Base-by-base conservation (phyloP, 140 eudicot species). In the Stevia rebaudiana region DNA sequence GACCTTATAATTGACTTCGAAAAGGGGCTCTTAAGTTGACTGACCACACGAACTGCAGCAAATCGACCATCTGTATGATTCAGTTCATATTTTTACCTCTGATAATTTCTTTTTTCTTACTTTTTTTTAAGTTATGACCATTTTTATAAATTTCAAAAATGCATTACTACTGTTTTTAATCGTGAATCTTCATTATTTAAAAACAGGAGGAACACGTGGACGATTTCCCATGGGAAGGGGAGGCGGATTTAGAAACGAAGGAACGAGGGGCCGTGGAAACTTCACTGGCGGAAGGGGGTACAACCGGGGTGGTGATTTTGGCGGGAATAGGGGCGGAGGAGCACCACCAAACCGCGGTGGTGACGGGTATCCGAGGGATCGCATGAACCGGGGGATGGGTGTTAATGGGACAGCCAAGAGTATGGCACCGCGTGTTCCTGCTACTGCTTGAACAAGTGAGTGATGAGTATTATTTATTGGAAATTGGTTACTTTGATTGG, bases 241-340 rank as follows among this genome's bases (percentile, higher is more conserved):
- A 0, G 94, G 86, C 8, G 95, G 94, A 22, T 87, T 74, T 67
- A 77, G 94, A 69, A 79, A 76, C 18, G 98, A 87, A 30, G 95
- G 97, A n/a, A 58, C 43, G 50, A 70, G 95, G 70, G 79, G 69
- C 6, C 96, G 96, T 61, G 96, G 89, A 59, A 75, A 61, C 78
- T 86, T 75, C 55, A 76, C 74, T 8, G 79, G 78, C 8, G 84
- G 88, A 42, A 72, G 89, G 48, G 81, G 82, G 9, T 80, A 74
- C 49, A 68, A 76, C 11, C 85, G 85, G 4, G 81, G 80, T 11
- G 92, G 88, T 55, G 97, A 82, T 35, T 80, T 61, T 51, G 70
- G 78, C 3, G 76, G 84, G 82, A 71, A 37, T 17, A 79, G 75
- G 8, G 78, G 94, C 4, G 86, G 86, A 41, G 88, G 85, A 64